Evolutionary conservation across 108 stramenopile species (phyloP).

Genomic region (Schizochytrium sp.): DNA sequence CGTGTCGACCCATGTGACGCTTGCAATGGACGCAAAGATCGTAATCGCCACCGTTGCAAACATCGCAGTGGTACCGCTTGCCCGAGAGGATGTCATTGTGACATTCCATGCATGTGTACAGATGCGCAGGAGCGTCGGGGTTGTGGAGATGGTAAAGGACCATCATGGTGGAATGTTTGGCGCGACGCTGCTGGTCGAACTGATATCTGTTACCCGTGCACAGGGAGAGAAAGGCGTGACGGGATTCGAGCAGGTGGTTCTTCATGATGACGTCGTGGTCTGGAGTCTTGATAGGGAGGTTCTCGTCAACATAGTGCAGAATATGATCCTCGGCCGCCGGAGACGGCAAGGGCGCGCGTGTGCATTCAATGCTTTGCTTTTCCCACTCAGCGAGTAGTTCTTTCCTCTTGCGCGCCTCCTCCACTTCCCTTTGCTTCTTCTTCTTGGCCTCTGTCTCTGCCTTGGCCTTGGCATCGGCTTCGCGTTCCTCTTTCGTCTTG

Average conservation of each 20-base stretch:
- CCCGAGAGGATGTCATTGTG: conserved; percentile 4
- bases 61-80: conserved; percentile 1
- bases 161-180: conserved; percentile 99
- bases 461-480: background rate
- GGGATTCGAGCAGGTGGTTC: conserved; percentile 71
- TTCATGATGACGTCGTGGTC: conserved; percentile 64
- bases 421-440: conserved; percentile 41
- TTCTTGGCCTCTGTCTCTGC: conserved; percentile 41
- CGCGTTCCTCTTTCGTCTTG: background rate
- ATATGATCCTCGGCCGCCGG: background rate
- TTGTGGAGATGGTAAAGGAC: conserved; percentile 95
- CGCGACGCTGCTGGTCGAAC: conserved; percentile 87
- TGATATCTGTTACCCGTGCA: conserved; percentile 96
- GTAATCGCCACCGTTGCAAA: background rate
- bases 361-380: background rate
- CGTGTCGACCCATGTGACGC: background rate
- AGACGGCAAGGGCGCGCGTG: background rate
- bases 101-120: background rate
- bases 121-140: conserved; percentile 68
- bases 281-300: background rate
- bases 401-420: conserved; percentile 66
- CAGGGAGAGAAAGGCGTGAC: conserved; percentile 77
- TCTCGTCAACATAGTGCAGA: conserved; percentile 3
- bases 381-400: conserved; percentile 43
- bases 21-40: background rate